phyloP scores from a whole-genome alignment of 108 stramenopile genomes.

The Stephanodiscus triporus region DNA sequence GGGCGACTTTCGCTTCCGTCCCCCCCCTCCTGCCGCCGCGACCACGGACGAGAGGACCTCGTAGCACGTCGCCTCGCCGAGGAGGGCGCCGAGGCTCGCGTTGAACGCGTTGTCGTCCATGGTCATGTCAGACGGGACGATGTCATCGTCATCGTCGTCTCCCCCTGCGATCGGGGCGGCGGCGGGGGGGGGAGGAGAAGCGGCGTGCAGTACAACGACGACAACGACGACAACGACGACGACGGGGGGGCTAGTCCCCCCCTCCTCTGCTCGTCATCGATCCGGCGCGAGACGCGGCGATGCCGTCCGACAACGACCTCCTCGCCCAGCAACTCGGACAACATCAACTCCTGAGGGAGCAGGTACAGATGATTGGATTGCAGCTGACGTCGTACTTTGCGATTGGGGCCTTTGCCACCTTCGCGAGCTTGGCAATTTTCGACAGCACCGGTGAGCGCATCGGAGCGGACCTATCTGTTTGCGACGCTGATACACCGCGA shows the following conservation, averaged over 20 bases:
- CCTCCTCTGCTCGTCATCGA: too few species aligned
- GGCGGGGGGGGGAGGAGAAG: too few species aligned
- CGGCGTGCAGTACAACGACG: too few species aligned
- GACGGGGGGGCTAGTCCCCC: too few species aligned
- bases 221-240: too few species aligned
- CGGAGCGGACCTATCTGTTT: conserved; percentile 36
- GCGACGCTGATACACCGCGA: conserved; percentile 37
- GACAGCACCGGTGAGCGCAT: conserved; percentile 48
- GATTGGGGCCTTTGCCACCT: conserved; percentile 33
- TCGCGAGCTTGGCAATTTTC: conserved; percentile 37
- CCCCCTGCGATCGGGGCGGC: too few species aligned
- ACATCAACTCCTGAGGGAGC: conserved; percentile 1
- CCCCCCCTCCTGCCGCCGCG: neutral
- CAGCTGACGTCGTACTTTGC: conserved; percentile 41
- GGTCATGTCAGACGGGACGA: too few species aligned
- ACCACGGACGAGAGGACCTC: neutral
- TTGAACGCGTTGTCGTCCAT: conserved; percentile 38
- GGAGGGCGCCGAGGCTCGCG: conserved; percentile 25
- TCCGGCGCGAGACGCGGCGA: too few species aligned
- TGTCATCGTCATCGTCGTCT: too few species aligned
- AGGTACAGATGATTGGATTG: conserved; percentile 32
- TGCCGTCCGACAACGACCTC: neutral
- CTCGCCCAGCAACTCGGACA: neutral
- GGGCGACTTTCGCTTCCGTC: conserved; percentile 3
- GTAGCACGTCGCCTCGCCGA: conserved; percentile 4